Base-by-base conservation (phyloP, 192 early-diverging fungal species). In the Tieghemiomyces parasiticus region DNA sequence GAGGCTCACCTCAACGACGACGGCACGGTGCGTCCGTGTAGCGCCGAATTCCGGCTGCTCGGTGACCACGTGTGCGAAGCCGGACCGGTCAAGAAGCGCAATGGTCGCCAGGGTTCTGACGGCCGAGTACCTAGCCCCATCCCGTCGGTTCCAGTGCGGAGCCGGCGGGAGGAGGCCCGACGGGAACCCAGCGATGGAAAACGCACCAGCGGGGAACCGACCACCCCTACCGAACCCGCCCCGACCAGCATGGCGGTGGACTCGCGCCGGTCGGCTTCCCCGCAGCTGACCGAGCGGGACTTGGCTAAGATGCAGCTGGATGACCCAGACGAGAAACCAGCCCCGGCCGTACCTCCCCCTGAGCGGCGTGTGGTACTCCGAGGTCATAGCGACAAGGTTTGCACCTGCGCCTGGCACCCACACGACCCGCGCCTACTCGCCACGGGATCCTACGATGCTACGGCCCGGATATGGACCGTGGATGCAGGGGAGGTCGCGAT, bases 371-470 rank as follows among this genome's bases (percentile, higher is more conserved):
- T 73, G 46, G 65, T 68, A 14, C 60, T 85, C 26, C 66, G 71
- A 33, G 83, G 80, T 0, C 83, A 85, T 63, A 66, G 76, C 19
- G 70, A 64, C 38, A 79, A 85, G 61, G 83, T 85, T 0, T 82
- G 72, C 60, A 69, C 74, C 25, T 85, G 81, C 64, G 63, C 76
- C 44, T 92, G 89, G 89, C 90, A 89, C 63, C 81, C 83, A 28
- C 54, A 62, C 1, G 51, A 73, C 24, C 65, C 80, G 22, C 61
- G 67, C 2, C 42, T 88, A 24, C 52, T 92, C 3, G 89, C 87
- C 28, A 78, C 86, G 46, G 89, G 89, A 0, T 79, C 83, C 46
- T 75, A 75, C 19, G 90, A 93, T 68, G 84, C 81, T 8, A 87
- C 78, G 20, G 79, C 84, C 13, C 67, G 86, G 42, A 69, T 93